These are phyloP conservation scores for Blastocrithidia nonstop DNA, from an alignment of 208 protist species.

Conservation along the genomic window DNA sequence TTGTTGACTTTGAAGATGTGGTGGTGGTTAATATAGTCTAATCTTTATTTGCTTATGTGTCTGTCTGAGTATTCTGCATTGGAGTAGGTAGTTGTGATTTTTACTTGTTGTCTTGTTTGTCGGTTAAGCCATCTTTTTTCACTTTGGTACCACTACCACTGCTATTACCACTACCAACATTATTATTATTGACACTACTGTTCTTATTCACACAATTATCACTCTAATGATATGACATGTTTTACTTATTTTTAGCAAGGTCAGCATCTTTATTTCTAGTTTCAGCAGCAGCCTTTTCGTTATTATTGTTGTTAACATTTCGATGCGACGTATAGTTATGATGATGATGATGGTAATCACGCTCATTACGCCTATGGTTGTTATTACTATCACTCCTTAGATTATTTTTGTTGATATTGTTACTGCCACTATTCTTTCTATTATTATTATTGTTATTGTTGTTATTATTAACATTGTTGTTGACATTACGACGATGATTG, in stretches of 20 bases:
- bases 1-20: too few relatives aligned
- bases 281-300: neutral
- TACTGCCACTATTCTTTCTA: neutral
- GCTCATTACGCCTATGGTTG: neutral
- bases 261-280: neutral
- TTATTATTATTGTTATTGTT: conserved; percentile 1
- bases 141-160: too few relatives aligned
- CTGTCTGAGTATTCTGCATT: too few relatives aligned
- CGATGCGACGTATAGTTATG: neutral
- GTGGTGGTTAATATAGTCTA: too few relatives aligned
- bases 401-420: neutral
- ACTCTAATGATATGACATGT: too few relatives aligned
- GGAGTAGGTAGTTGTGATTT: too few relatives aligned
- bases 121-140: too few relatives aligned
- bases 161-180: conserved; percentile 37
- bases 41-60: too few relatives aligned
- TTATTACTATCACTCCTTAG: neutral
- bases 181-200: conserved; percentile 28
- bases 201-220: neutral
- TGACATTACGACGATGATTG: neutral
- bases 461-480: neutral
- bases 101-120: too few relatives aligned
- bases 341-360: neutral
- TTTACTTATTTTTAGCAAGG: neutral
- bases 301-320: neutral